Base-by-base conservation (phyloP, 345 rosid genomes). In the Pugionium dolabratum region DNA sequence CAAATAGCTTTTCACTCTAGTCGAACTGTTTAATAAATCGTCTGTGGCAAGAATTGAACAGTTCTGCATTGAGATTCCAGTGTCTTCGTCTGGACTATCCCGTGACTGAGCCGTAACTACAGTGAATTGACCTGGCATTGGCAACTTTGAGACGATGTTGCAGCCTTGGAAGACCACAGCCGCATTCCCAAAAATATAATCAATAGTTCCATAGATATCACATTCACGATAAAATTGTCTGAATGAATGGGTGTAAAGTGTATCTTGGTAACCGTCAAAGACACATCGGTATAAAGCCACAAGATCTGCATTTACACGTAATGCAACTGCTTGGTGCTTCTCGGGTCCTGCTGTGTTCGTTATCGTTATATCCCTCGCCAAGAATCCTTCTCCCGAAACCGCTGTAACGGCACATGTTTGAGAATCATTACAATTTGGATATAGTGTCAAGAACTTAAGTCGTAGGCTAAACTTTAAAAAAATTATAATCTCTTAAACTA, bases 221-320 rank as follows among this genome's bases (percentile, higher is more conserved):
- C 96, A 92, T 31, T 92, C 95, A 0, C 96, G 76, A 51, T 86
- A 92, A 66, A 92, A 89, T 41, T 87, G 97, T 8, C 96, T 75
- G 46, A 84, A 83, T 0, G 93, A 82, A 63, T 89, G 98, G 4
- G 64, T 83, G 54, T 85, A 87, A 7, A 92, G 59, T 8, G 95
- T 83, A 60, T 87, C 96, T 45, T 92, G 95, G 78, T 72, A 87
- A 25, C 96, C 96, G 3, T 73, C 69, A 18, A 92, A 18, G 44
- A 68, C 54, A 67, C 97, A 92, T 26, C 79, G 63, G 45, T 75
- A 90, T 5, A 89, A 43, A 18, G 95, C 98, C 6, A 83, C 66
- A 0, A 84, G 67, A 64, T 92, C 98, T 1, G 97, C 92, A 6
- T 75, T 86, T 26, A 82, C 77, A 27, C 97, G 84, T 39, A 89